Evolutionary conservation across 225 moss, liverwort and hornwort species (phyloP).

Genomic region (Pseudoscleropodium purum): DNA sequence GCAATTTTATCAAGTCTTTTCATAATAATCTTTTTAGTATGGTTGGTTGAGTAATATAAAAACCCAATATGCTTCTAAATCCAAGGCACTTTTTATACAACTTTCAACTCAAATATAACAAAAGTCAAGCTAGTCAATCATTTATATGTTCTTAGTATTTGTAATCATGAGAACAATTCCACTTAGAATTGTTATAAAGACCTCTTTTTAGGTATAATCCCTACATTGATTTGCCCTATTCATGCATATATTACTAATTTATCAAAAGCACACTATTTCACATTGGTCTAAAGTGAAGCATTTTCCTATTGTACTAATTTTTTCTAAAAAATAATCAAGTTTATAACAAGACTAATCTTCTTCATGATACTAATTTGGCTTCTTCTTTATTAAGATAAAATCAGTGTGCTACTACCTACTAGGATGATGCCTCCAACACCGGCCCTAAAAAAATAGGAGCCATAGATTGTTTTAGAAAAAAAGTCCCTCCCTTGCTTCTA

Average conservation of each 20-base stretch:
- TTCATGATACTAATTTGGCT: neutral
- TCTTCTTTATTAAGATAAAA: neutral
- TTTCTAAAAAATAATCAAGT: neutral
- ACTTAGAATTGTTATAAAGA: neutral
- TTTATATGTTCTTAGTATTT: neutral
- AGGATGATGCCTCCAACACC: no score
- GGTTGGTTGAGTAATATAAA: neutral
- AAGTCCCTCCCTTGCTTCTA: no score
- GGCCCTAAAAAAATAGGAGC: no score
- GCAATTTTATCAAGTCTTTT: neutral
- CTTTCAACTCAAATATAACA: no score
- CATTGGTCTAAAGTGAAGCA: neutral
- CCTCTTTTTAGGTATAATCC: fast-evolving
- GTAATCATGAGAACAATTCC: no score
- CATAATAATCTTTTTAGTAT: no score
- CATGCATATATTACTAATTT: neutral
- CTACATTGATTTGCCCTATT: neutral
- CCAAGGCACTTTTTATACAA: neutral
- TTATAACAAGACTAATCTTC: neutral
- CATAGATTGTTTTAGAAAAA: no score
- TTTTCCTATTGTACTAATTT: neutral
- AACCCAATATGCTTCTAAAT: fast-evolving
- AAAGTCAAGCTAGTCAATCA: neutral
- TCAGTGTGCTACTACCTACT: neutral
- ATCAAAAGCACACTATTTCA: no score